Evolutionary conservation across 257 asterid species (phyloP).

Genomic region (Gentiana straminea): DNA sequence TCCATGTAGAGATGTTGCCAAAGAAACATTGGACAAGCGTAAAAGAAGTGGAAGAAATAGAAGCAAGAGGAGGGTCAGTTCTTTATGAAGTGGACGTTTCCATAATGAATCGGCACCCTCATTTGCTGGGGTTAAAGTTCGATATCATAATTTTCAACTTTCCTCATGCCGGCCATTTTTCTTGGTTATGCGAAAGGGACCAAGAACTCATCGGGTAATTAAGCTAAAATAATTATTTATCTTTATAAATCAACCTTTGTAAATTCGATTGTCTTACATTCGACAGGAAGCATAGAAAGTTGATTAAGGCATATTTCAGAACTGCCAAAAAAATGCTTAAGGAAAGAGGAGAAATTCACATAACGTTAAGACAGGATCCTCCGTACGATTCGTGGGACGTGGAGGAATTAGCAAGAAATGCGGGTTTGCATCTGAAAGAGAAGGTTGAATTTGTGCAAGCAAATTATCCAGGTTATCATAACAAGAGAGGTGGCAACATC

Average conservation of each 20-base stretch:
- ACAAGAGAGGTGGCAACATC: conserved; percentile 9
- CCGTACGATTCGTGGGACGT: conserved; percentile 10
- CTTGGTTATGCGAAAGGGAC: conserved; percentile 10
- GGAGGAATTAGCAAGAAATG: background rate
- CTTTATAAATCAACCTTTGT: too few relatives aligned
- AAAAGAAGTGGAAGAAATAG: conserved; percentile 4
- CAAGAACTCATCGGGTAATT: conserved; percentile 1
- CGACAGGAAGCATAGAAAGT: conserved; percentile 6
- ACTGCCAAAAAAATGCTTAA: conserved; percentile 6
- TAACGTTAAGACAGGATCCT: conserved; percentile 4
- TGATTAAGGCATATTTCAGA: conserved; percentile 10
- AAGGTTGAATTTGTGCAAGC: conserved; percentile 3
- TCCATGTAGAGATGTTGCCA: too few relatives aligned
- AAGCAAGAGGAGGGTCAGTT: conserved; percentile 1
- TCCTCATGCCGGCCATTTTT: conserved; percentile 14
- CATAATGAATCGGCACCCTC: conserved; percentile 4
- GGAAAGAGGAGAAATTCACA: conserved; percentile 12
- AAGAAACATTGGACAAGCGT: conserved; percentile 5
- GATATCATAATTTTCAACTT: conserved; percentile 13
- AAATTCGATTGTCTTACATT: background rate
- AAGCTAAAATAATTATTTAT: background rate
- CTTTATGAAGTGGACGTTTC: conserved; percentile 10
- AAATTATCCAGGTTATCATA: conserved; percentile 15
- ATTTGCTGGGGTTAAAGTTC: conserved; percentile 1
- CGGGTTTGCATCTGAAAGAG: conserved; percentile 2